Conservation (phyloP, 2,329 filamentous ascomycete genomes). For the Botrytis galanthina region DNA sequence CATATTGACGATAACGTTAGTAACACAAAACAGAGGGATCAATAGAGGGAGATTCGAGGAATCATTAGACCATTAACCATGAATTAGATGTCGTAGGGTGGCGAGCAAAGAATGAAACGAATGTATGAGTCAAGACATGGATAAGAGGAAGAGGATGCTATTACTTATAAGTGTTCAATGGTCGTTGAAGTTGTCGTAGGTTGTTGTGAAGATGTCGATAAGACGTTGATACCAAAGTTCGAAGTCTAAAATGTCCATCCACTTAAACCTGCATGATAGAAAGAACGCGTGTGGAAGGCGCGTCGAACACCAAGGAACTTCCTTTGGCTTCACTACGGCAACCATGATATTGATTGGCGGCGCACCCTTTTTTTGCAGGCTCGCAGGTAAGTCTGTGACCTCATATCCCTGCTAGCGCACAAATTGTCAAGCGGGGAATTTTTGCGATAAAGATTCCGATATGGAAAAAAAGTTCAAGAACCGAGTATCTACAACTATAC, state of each 20-base stretch:
- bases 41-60: slow-evolving; percentile 26
- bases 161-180: background rate
- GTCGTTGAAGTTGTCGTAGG: slow-evolving; percentile 2
- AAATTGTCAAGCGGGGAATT: slow-evolving; percentile 21
- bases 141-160: background rate
- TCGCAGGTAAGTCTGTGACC: background rate
- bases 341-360: slow-evolving; percentile 22
- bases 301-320: slow-evolving; percentile 14
- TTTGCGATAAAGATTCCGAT: slow-evolving; percentile 32
- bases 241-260: background rate
- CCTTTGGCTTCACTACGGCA: slow-evolving; percentile 18
- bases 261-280: slow-evolving; percentile 15
- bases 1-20: slow-evolving; percentile 28
- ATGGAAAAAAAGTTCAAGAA: slow-evolving; percentile 26
- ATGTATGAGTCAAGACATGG: slow-evolving; percentile 8
- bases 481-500: background rate
- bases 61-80: slow-evolving; percentile 6
- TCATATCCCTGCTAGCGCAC: slow-evolving; percentile 2
- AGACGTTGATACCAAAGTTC: slow-evolving; percentile 11
- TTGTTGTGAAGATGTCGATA: slow-evolving; percentile 5
- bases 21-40: slow-evolving; percentile 27
- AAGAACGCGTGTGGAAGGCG: slow-evolving; percentile 21
- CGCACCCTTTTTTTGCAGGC: background rate
- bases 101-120: slow-evolving; percentile 10
- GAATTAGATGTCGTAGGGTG: slow-evolving; percentile 3